Percentiles rank a stretch among this genome's conserved stretches.
phyloP scores from a whole-genome alignment of 192 early-diverging fungal genomes.

The Backusella parvicylindrica region DNA sequence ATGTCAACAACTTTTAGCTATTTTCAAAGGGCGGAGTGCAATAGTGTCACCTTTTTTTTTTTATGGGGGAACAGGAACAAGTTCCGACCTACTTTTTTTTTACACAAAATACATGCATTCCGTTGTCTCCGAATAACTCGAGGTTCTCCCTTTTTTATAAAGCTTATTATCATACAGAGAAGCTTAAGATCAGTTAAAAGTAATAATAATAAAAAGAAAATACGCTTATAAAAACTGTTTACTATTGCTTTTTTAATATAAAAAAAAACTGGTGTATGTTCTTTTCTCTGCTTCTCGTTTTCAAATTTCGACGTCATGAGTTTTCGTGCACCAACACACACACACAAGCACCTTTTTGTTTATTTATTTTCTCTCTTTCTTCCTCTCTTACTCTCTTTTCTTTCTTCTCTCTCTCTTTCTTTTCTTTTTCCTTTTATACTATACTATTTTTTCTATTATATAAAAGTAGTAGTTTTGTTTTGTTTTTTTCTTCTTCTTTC shows the following conservation, averaged over 20 bases:
- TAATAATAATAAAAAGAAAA: too few species aligned
- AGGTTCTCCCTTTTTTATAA: not conserved
- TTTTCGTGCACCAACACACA: not conserved
- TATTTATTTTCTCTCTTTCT: not conserved
- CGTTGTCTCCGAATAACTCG: not conserved
- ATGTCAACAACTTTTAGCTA: not conserved
- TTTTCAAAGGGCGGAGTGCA: not conserved
- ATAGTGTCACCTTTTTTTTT: not conserved
- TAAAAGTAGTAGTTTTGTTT: not conserved
- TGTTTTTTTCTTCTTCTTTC: not conserved
- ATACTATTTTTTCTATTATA: not conserved
- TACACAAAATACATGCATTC: not conserved
- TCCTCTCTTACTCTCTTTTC: not conserved
- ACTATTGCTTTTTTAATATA: not conserved
- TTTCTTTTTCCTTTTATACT: not conserved
- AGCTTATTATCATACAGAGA: too few species aligned
- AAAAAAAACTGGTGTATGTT: not conserved
- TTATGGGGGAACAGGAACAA: not conserved
- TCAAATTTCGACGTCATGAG: conserved; percentile 8
- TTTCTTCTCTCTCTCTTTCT: not conserved
- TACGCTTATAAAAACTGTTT: too few species aligned
- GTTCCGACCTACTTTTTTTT: not conserved
- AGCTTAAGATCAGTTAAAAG: too few species aligned
- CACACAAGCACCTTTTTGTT: not conserved
- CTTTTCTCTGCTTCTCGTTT: not conserved